phyloP scores from a whole-genome alignment of 805 yeast genomes.

The Wickerhamiella azymoides region DNA sequence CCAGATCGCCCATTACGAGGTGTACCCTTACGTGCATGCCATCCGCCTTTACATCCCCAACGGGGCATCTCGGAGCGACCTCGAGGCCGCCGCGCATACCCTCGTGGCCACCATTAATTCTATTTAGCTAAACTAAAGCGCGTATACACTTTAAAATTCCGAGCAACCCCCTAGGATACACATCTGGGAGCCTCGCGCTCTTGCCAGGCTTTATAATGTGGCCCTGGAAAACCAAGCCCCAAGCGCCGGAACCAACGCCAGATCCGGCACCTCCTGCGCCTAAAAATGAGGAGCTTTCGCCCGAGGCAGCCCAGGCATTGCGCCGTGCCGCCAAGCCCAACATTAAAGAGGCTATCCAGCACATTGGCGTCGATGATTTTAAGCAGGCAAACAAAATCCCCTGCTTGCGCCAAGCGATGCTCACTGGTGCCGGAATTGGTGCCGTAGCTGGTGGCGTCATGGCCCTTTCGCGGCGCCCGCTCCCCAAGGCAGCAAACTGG shows the following conservation, averaged over 20 bases:
- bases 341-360: conserved; percentile 15
- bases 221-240: neutral
- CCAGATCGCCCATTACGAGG: conserved; percentile 56
- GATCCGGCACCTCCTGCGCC: conserved; percentile 9
- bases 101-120: conserved; percentile 18
- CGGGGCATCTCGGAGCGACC: conserved; percentile 33
- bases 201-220: neutral
- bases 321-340: conserved; percentile 13
- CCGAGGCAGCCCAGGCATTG: conserved; percentile 9
- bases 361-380: conserved; percentile 23
- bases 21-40: conserved; percentile 53
- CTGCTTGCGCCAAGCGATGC: conserved; percentile 27
- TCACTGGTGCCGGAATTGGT: conserved; percentile 25
- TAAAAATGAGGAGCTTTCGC: conserved; percentile 19
- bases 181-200: neutral
- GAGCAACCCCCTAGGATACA: no score
- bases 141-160: no score
- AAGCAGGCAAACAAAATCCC: conserved; percentile 23
- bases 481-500: conserved; percentile 58
- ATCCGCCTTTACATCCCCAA: conserved; percentile 39
- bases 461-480: conserved; percentile 16
- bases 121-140: neutral
- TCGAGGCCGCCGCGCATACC: conserved; percentile 30
- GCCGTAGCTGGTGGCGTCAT: conserved; percentile 22
- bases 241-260: conserved; percentile 1